Base-by-base conservation (phyloP, 2,329 filamentous ascomycete species). In the Pseudogymnoascus sp. region DNA sequence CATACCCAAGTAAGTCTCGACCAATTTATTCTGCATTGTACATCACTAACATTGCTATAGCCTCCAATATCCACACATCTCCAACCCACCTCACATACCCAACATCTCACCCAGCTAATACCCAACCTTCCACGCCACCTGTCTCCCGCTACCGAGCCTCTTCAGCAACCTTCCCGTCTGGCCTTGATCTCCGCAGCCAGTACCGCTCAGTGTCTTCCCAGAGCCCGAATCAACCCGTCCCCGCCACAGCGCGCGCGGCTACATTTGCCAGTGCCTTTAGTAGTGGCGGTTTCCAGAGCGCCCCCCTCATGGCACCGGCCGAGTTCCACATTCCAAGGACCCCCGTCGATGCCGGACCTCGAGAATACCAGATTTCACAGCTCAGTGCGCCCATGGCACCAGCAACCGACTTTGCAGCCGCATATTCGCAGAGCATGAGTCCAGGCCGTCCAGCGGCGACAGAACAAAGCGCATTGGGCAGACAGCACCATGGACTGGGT, bases 361-460 rank as follows among this genome's bases (percentile, higher is more conserved):
- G 70, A 19, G 80, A 83, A 61, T 83, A 82, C 69, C 77, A 77
- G 11, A 78, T 81, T 68, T 76, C 81, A 2, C 81, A 83, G 68
- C 75, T 84, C 74, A 82, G 78, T 67, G 80, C 81, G 2, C 81
- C 81, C 0, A 81, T 83, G 63, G 77, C 78, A 2, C 78, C 81
- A 3, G 74, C 81, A 0, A 78, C 77, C 61, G 82, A 84, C 61
- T 84, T 83, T 43, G 61, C 67, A 31, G 67, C 63, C 26, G 69
- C 67, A 49, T 71, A 71, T 61, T 67, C 66, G 59, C 65, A 70
- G 31, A 69, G 43, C 43, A 33, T 68, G 12, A 68, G 66, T 37
- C 63, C 68, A 23, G 49, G 59, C 4, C 61, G 66, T 21, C 49
- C 49, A 59, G 59, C 39, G 21, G 62, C 60, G 8, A 38, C 60